Evolutionary conservation across 176 grass and related monocot genomes (phyloP).

Genomic region (Thalia dealbata): DNA sequence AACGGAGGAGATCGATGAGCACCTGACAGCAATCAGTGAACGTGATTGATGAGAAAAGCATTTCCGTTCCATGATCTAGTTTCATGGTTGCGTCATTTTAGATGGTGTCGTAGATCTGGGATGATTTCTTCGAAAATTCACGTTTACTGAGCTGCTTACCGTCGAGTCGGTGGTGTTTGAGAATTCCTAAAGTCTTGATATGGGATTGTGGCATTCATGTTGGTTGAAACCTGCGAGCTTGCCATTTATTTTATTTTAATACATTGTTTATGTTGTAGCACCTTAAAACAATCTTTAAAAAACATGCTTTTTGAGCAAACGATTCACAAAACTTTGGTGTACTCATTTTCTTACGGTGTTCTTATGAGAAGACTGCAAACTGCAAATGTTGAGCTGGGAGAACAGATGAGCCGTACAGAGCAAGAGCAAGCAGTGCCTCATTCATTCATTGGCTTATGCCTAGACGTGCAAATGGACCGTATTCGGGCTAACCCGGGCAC

Average conservation of each 20-base stretch:
- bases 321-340: too few species aligned
- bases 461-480: too few species aligned
- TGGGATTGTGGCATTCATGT: background rate
- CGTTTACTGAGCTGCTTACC: background rate
- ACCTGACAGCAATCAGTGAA: slow-evolving; percentile 15
- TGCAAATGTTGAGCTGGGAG: too few species aligned
- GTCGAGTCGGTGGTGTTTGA: background rate
- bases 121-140: background rate
- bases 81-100: background rate
- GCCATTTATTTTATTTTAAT: background rate
- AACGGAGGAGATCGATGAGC: slow-evolving; percentile 15
- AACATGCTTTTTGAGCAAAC: too few species aligned
- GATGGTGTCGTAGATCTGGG: background rate
- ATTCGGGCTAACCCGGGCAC: too few species aligned
- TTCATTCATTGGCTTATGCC: too few species aligned
- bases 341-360: too few species aligned
- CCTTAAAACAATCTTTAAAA: too few species aligned
- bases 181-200: background rate
- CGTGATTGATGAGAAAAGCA: background rate
- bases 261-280: too few species aligned
- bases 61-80: background rate
- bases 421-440: too few species aligned
- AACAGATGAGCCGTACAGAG: too few species aligned
- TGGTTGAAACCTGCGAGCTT: background rate
- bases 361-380: too few species aligned